Percentiles rank a stretch among this genome's conserved stretches.
These are phyloP conservation scores for Bryopsis sp. DNA, from an alignment of 139 green algal genomes.

Conservation along the genomic window DNA sequence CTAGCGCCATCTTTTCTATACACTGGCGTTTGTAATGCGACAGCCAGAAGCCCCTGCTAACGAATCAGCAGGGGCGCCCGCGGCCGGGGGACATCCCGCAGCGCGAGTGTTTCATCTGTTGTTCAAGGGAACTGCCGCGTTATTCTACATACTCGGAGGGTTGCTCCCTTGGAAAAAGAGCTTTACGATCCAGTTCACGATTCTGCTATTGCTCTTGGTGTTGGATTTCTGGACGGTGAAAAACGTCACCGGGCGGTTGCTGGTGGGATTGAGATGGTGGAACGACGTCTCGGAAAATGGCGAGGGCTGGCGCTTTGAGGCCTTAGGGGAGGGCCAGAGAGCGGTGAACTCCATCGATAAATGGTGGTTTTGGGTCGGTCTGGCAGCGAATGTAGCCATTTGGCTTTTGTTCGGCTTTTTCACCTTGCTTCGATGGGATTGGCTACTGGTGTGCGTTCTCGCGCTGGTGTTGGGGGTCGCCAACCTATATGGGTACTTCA, in stretches of 20 bases:
- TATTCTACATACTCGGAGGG: constrained; percentile 58
- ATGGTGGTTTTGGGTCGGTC: constrained; percentile 59
- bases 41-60: too few species aligned
- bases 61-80: too few species aligned
- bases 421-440: constrained; percentile 48
- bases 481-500: constrained; percentile 84
- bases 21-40: too few species aligned
- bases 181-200: constrained; percentile 82
- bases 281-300: constrained; percentile 92
- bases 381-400: constrained; percentile 43
- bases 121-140: constrained; percentile 37
- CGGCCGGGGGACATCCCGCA: too few species aligned
- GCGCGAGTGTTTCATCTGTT: constrained; percentile 12
- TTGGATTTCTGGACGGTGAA: constrained; percentile 92
- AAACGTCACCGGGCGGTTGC: constrained; percentile 82
- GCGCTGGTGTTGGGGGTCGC: constrained; percentile 58
- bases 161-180: constrained; percentile 37
- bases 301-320: constrained; percentile 88
- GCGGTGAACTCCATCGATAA: constrained; percentile 59
- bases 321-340: constrained; percentile 53
- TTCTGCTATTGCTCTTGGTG: constrained; percentile 66
- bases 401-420: constrained; percentile 56
- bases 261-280: constrained; percentile 94
- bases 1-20: too few species aligned
- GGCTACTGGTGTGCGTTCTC: constrained; percentile 25